Evolutionary conservation across 108 stramenopile species (phyloP).

Genomic region (Cyclostephanos tholiformis): DNA sequence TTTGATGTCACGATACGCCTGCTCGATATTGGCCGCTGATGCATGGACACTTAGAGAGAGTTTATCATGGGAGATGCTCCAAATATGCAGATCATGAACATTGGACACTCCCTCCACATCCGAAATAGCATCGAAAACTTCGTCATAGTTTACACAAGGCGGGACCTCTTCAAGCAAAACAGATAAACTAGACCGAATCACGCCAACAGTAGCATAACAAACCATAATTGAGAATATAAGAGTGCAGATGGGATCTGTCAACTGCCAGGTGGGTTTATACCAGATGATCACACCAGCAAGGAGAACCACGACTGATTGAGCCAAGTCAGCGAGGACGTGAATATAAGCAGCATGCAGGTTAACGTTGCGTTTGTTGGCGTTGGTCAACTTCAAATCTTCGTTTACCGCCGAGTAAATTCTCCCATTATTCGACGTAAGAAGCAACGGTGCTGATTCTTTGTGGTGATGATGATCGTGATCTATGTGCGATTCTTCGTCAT

Average conservation of each 20-base stretch:
- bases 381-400: slow-evolving; percentile 13
- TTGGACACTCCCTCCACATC: slow-evolving; percentile 65
- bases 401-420: slow-evolving; percentile 14
- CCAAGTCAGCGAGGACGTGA: slow-evolving; percentile 94
- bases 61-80: slow-evolving; percentile 77
- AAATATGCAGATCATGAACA: slow-evolving; percentile 93
- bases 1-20: slow-evolving; percentile 44
- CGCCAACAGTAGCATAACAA: slow-evolving; percentile 77
- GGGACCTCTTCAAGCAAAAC: slow-evolving; percentile 94
- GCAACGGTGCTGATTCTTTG: slow-evolving; percentile 4
- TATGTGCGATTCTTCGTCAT: slow-evolving; percentile 9
- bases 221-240: slow-evolving; percentile 90
- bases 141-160: slow-evolving; percentile 65
- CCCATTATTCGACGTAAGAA: slow-evolving; percentile 9
- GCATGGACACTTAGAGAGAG: slow-evolving; percentile 64
- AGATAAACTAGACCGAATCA: slow-evolving; percentile 64
- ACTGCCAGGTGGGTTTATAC: slow-evolving; percentile 78
- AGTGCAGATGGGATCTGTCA: slow-evolving; percentile 93
- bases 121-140: slow-evolving; percentile 62
- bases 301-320: slow-evolving; percentile 90
- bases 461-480: slow-evolving; percentile 40
- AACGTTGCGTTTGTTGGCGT: slow-evolving; percentile 60
- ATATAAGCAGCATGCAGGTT: slow-evolving; percentile 93
- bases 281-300: slow-evolving; percentile 92
- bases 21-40: slow-evolving; percentile 35